Conservation (phyloP, 352 stramenopile genomes). For the Phytophthora pini region DNA sequence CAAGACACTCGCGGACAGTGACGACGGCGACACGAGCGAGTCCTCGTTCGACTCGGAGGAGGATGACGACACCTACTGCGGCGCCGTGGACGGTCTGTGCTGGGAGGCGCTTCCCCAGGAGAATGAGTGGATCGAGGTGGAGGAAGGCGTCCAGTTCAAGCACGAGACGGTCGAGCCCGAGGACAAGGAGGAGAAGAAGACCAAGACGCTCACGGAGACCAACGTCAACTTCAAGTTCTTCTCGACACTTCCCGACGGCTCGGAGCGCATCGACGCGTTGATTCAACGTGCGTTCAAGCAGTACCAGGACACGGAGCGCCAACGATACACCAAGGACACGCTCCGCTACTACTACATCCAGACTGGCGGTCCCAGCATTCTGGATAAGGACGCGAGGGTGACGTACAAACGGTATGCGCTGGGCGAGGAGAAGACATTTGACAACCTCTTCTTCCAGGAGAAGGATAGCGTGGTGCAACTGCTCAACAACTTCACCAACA, state of each 20-base stretch:
- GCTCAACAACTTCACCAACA: constrained; percentile 77
- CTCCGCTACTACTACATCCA: constrained; percentile 58
- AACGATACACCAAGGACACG: constrained; percentile 44
- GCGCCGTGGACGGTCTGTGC: constrained; percentile 44
- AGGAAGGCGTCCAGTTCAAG: constrained; percentile 33
- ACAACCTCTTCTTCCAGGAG: constrained; percentile 89
- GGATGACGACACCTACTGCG: constrained; percentile 30
- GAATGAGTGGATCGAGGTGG: constrained; percentile 56
- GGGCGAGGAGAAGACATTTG: constrained; percentile 89
- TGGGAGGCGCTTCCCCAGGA: constrained; percentile 44
- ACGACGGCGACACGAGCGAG: constrained; percentile 24
- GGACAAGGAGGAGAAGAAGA: constrained; percentile 31
- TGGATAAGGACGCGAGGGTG: constrained; percentile 22
- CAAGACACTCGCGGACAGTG: constrained; percentile 11
- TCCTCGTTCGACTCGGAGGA: constrained; percentile 31
- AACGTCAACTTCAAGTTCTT: constrained; percentile 39
- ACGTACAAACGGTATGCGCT: constrained; percentile 81
- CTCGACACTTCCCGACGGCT: constrained; percentile 32
- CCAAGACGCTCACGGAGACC: constrained; percentile 27
- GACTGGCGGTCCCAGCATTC: constrained; percentile 15
- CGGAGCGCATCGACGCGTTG: constrained; percentile 49
- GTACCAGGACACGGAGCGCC: constrained; percentile 44
- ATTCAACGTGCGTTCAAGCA: constrained; percentile 42
- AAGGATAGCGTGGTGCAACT: constrained; percentile 76
- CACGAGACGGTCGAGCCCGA: constrained; percentile 31